Percentiles rank a stretch among this genome's conserved stretches.
Conservation (phyloP, 352 stramenopile genomes). For the Phytopythium litorale region DNA sequence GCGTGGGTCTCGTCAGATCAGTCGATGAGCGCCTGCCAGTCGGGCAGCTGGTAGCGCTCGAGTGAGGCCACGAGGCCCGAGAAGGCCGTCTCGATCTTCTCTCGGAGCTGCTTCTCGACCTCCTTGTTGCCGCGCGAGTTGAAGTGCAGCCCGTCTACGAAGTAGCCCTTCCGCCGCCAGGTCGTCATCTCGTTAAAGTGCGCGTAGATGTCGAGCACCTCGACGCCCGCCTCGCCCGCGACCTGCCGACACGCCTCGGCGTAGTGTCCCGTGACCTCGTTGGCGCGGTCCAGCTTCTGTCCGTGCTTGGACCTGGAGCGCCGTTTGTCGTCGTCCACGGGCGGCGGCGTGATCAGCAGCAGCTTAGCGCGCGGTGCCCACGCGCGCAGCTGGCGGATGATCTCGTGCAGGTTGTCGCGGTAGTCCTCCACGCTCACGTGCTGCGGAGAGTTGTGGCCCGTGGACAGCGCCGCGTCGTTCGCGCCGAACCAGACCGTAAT, state of each 20-base stretch:
- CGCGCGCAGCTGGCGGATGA: conserved; percentile 15
- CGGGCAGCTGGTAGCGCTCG: conserved; percentile 34
- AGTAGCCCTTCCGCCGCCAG: conserved; percentile 27
- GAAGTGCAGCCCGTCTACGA: conserved; percentile 56
- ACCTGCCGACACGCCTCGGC: conserved; percentile 41
- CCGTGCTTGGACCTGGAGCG: conserved; percentile 9
- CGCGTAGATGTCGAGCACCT: conserved; percentile 46
- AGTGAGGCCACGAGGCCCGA: conserved; percentile 18
- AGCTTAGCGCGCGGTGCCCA: conserved; percentile 17
- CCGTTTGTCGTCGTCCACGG: conserved; percentile 34
- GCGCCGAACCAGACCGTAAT: conserved; percentile 51
- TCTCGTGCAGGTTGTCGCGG: conserved; percentile 31
- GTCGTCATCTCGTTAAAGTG: conserved; percentile 37
- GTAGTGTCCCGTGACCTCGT: conserved; percentile 39
- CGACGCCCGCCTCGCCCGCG: conserved; percentile 24
- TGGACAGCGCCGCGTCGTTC: conserved; percentile 47
- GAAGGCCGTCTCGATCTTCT: conserved; percentile 28
- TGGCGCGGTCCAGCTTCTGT: conserved; percentile 30
- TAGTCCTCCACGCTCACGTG: conserved; percentile 47
- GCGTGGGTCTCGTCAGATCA: background rate
- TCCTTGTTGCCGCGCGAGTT: conserved; percentile 42
- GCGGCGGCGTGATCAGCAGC: conserved; percentile 30
- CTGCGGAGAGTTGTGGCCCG: conserved; percentile 21
- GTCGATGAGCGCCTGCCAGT: conserved; percentile 42
- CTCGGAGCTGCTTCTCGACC: conserved; percentile 17